Conservation (phyloP, 1,284 basidiomycete species). For the Takashimella tepidaria region DNA sequence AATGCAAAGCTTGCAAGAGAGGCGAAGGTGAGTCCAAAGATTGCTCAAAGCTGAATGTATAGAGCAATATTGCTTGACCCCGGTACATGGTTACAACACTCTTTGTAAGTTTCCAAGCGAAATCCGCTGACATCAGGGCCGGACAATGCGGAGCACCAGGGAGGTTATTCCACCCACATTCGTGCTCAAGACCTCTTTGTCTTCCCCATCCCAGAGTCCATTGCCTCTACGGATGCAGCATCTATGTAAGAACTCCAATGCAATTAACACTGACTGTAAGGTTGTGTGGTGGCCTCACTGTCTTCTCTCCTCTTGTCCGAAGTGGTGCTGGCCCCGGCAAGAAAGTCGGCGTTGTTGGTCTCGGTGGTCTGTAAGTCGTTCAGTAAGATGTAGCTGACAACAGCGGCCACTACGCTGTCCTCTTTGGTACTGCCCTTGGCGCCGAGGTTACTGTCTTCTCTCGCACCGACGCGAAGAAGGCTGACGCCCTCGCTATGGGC, state of each 20-base stretch:
- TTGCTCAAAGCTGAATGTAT: conserved; percentile 49
- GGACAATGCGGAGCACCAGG: conserved; percentile 53
- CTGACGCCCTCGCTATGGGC: conserved; percentile 62
- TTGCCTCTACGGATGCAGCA: conserved; percentile 55
- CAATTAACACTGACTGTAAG: too few species aligned
- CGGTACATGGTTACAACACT: conserved; percentile 48
- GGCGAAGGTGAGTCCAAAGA: conserved; percentile 51
- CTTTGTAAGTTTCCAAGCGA: conserved; percentile 29
- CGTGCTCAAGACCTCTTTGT: conserved; percentile 64
- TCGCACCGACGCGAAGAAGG: conserved; percentile 59
- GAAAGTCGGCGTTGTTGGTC: conserved; percentile 59
- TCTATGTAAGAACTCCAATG: conserved; percentile 35
- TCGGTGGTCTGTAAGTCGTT: too few species aligned
- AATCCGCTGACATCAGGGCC: conserved; percentile 50
- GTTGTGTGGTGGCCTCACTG: conserved; percentile 63
- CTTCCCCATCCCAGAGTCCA: conserved; percentile 61
- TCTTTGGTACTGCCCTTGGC: conserved; percentile 58
- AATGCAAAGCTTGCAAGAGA: conserved; percentile 45
- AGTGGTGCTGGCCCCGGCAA: conserved; percentile 61
- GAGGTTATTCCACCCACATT: conserved; percentile 62
- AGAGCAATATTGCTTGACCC: conserved; percentile 49
- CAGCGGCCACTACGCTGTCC: conserved; percentile 56
- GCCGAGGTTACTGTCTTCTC: conserved; percentile 63
- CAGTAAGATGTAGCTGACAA: too few species aligned
- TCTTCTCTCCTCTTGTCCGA: conserved; percentile 62